Conservation (phyloP, 2,329 filamentous ascomycete genomes). For the Aspergillus versicolor region DNA sequence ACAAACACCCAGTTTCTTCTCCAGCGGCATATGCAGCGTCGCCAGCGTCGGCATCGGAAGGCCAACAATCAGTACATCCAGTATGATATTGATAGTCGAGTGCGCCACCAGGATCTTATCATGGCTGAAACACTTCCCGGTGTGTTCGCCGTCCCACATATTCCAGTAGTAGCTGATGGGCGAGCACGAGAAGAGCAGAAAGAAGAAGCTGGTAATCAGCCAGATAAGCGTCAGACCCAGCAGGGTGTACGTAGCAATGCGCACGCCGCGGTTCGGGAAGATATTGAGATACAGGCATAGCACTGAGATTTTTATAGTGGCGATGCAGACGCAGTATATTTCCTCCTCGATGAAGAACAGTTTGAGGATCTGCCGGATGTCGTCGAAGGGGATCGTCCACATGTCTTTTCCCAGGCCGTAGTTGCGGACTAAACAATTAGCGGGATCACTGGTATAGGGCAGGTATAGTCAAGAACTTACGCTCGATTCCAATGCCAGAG, state of each 20-base stretch:
- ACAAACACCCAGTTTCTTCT: not conserved
- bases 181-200: not conserved
- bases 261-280: not conserved
- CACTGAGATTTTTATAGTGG: not conserved
- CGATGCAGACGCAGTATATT: slow-evolving; percentile 4
- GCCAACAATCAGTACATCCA: not conserved
- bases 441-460: no score
- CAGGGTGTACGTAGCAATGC: not conserved
- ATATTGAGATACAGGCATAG: slow-evolving; percentile 4
- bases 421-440: not conserved
- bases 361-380: slow-evolving; percentile 1
- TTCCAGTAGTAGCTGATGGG: slow-evolving; percentile 5
- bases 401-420: slow-evolving; percentile 7
- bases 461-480: not conserved
- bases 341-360: slow-evolving; percentile 8
- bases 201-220: not conserved
- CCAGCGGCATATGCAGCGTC: not conserved
- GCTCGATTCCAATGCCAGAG: not conserved
- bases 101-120: slow-evolving; percentile 2
- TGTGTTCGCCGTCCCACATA: slow-evolving; percentile 6
- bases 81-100: slow-evolving; percentile 1
- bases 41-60: slow-evolving; percentile 2
- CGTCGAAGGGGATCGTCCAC: slow-evolving; percentile 4
- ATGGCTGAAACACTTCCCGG: not conserved
- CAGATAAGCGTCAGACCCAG: not conserved